phyloP scores from a whole-genome alignment of 257 asterid species.

The Lithospermum erythrorhizon region DNA sequence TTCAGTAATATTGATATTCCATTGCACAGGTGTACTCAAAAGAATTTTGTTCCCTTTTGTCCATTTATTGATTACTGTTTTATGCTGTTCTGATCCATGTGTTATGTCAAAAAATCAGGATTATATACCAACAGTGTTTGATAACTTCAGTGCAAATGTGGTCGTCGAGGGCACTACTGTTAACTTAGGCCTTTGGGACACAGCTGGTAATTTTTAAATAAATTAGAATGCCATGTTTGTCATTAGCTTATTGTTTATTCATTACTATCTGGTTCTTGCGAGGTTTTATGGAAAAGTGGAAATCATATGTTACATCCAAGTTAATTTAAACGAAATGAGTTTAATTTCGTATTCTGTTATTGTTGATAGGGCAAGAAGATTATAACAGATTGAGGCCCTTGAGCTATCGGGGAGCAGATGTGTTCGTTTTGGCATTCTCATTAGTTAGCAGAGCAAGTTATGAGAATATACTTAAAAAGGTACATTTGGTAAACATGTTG shows the following conservation, averaged over 20 bases:
- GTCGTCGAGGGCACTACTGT: constrained; percentile 89
- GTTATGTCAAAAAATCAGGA: constrained; percentile 37
- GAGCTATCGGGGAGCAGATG: constrained; percentile 96
- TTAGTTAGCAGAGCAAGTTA: constrained; percentile 95
- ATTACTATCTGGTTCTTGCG: neutral
- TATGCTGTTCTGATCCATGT: constrained; percentile 6
- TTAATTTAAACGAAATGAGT: neutral
- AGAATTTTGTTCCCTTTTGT: neutral
- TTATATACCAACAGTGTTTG: constrained; percentile 82
- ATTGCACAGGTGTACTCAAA: too few relatives aligned
- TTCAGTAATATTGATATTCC: neutral
- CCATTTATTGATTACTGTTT: neutral
- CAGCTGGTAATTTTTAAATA: constrained; percentile 50
- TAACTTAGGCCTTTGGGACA: constrained; percentile 92
- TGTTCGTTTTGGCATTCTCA: constrained; percentile 80
- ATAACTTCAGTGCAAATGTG: constrained; percentile 96
- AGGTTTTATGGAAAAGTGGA: neutral
- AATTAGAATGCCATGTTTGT: neutral
- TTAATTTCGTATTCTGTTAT: constrained; percentile 11
- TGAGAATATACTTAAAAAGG: constrained; percentile 86
- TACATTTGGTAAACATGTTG: constrained; percentile 9
- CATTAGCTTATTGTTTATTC: neutral
- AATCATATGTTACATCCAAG: neutral
- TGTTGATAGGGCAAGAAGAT: constrained; percentile 78
- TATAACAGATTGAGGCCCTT: constrained; percentile 89